Evolutionary conservation across 23 red algal species (phyloP).

Genomic region (Chondrus crispus): DNA sequence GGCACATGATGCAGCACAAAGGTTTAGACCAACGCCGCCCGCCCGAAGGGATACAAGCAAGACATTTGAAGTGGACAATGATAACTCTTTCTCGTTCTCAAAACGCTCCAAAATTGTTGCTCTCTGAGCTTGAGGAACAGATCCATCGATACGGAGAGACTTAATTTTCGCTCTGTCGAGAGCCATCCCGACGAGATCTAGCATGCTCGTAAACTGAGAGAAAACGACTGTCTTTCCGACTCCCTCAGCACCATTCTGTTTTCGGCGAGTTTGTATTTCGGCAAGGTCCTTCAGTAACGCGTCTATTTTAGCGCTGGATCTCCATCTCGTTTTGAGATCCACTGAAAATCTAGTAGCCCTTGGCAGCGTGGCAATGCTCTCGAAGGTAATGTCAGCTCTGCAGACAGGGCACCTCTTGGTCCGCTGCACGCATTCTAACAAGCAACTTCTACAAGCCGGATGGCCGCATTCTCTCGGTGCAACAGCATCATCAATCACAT

Average conservation of each 20-base stretch:
- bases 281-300: conserved; percentile 30
- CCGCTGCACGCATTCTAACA: conserved; percentile 26
- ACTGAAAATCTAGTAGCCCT: conserved; percentile 41
- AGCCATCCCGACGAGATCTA: conserved; percentile 81
- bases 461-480: conserved; percentile 55
- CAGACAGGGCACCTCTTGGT: conserved; percentile 59
- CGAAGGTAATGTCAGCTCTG: background rate
- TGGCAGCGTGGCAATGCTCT: conserved; percentile 40
- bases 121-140: conserved; percentile 46
- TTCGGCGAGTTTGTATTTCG: background rate
- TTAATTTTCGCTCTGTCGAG: conserved; percentile 49
- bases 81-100: conserved; percentile 23
- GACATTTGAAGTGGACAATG: conserved; percentile 14
- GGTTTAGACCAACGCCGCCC: conserved; percentile 85
- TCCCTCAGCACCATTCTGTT: background rate
- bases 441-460: conserved; percentile 43
- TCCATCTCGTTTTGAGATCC: conserved; percentile 43
- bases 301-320: conserved; percentile 68
- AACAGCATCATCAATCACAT: conserved; percentile 71
- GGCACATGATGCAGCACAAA: conserved; percentile 55
- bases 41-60: conserved; percentile 71
- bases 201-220: conserved; percentile 88
- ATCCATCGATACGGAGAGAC: conserved; percentile 66
- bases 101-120: conserved; percentile 51
- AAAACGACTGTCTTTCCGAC: conserved; percentile 92